Evolutionary conservation across 2,329 filamentous ascomycete species (phyloP).

Genomic region (Paraconiothyrium sp.): DNA sequence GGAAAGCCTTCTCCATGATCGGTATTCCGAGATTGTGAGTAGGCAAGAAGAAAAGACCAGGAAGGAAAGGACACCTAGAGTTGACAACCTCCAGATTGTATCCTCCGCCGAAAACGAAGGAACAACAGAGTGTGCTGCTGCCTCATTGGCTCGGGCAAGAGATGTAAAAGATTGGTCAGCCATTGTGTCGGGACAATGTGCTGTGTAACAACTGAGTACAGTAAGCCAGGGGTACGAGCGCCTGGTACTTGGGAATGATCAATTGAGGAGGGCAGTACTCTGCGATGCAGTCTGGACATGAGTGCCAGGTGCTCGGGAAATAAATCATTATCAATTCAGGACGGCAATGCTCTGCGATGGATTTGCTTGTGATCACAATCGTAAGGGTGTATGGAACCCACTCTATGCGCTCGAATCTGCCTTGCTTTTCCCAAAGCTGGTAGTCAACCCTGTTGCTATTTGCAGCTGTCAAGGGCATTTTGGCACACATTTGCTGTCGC

Average conservation of each 20-base stretch:
- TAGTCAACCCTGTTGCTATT: slow-evolving; percentile 3
- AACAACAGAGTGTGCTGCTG: neutral
- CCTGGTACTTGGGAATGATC: neutral
- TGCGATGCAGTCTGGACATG: neutral
- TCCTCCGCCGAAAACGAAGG: neutral
- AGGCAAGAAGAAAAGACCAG: neutral
- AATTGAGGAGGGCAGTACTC: neutral
- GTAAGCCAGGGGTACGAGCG: neutral
- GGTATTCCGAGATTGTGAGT: slow-evolving; percentile 8
- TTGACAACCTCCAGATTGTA: neutral
- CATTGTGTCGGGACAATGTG: neutral
- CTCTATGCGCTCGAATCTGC: neutral
- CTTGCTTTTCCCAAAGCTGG: neutral
- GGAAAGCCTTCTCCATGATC: neutral
- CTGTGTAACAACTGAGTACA: neutral
- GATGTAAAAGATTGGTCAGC: slow-evolving; percentile 7
- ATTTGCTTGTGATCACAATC: neutral
- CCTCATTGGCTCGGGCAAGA: neutral
- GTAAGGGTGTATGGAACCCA: slow-evolving; percentile 1
- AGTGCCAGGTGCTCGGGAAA: neutral
- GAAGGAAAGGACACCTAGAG: neutral
- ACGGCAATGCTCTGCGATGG: neutral
- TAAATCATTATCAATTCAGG: neutral
- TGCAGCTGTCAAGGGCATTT: neutral
- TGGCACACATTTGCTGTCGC: neutral